Conservation (phyloP, 305 asterid species). For the Fraxinus angustifolia region DNA sequence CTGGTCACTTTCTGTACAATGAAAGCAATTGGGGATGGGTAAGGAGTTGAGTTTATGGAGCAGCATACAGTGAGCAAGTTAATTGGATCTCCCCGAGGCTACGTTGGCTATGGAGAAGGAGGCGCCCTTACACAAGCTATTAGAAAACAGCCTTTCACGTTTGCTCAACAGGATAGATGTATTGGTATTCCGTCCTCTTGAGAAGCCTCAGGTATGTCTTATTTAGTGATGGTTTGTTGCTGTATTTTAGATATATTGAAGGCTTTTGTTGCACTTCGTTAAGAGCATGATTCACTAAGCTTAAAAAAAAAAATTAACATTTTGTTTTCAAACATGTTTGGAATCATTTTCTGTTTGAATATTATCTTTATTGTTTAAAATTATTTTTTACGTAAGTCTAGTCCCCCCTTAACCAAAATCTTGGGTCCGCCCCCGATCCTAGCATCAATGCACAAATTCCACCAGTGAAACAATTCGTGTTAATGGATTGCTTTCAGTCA, state of each 20-base stretch:
- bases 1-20: slow-evolving; percentile 25
- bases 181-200: slow-evolving; percentile 87
- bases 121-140: slow-evolving; percentile 88
- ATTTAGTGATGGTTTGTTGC: background rate
- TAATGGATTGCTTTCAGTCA: background rate
- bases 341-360: no score
- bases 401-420: no score
- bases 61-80: slow-evolving; percentile 91
- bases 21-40: slow-evolving; percentile 23
- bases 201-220: slow-evolving; percentile 77
- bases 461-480: background rate
- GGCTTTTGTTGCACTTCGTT: background rate
- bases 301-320: no score
- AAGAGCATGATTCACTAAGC: no score
- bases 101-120: slow-evolving; percentile 89
- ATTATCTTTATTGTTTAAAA: no score
- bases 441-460: background rate
- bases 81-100: slow-evolving; percentile 98
- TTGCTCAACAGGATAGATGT: slow-evolving; percentile 90
- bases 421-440: no score
- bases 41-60: slow-evolving; percentile 46
- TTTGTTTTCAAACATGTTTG: no score
- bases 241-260: background rate
- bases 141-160: slow-evolving; percentile 25
- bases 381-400: no score